phyloP scores from a whole-genome alignment of 1,284 basidiomycete species.

The Schizophyllum commune region DNA sequence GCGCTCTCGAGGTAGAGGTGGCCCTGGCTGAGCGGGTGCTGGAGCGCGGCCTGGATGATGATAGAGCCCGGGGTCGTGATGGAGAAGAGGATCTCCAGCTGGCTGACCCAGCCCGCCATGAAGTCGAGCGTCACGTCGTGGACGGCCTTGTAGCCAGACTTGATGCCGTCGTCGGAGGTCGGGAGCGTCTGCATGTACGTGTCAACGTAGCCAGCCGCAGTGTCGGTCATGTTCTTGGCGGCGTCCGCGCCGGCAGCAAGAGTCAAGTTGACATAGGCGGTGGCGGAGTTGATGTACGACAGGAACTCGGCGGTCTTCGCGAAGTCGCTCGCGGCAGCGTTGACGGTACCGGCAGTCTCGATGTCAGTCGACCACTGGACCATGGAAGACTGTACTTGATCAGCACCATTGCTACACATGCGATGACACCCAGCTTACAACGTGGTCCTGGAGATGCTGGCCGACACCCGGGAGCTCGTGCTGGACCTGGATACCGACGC shows the following conservation, averaged over 20 bases:
- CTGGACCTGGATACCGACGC: constrained; percentile 39
- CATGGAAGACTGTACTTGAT: not conserved
- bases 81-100: not conserved
- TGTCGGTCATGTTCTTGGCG: not conserved
- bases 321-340: not conserved
- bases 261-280: constrained; percentile 45
- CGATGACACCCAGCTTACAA: constrained; percentile 17
- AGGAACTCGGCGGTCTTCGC: not conserved
- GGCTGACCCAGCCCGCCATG: not conserved
- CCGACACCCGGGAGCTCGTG: constrained; percentile 67
- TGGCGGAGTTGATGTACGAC: not conserved
- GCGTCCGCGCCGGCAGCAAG: constrained; percentile 9
- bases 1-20: constrained; percentile 16
- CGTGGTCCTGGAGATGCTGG: constrained; percentile 70
- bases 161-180: not conserved
- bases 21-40: constrained; percentile 1
- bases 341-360: not conserved
- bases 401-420: not conserved
- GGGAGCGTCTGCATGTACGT: not conserved
- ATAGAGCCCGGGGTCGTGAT: not conserved
- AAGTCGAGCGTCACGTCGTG: not conserved
- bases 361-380: not conserved
- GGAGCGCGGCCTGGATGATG: not conserved
- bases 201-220: not conserved
- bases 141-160: not conserved